Evolutionary conservation across 2,329 filamentous ascomycete species (phyloP), one percentile per base, ranked within the genome.

Genomic region (Penicillium sp.): DNA sequence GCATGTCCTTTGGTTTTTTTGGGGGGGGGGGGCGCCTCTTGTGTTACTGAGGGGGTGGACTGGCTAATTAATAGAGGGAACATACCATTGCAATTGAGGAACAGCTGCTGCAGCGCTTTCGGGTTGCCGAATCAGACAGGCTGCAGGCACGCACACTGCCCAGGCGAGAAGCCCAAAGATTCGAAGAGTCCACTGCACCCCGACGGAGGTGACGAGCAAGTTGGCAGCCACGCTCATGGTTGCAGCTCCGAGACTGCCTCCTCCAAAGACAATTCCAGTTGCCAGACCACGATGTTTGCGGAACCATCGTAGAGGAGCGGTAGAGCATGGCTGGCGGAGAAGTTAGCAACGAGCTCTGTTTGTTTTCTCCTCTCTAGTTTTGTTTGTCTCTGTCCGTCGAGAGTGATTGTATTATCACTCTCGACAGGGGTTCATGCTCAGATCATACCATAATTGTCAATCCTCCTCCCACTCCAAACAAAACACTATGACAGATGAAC

Each of bases 401-500:
- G 18, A 18, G 18, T 18, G 18, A 2, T 18, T 18, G 18, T 1
- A 3, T 18, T 18, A 18, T 18, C 18, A 18, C 18, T 18, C 18
- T 18, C 18, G 5, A 38, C 36, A 8, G 36, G n/a, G 3, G n/a
- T 8, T 4, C 5, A 9, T 18, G 8, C 24, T 18, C 24, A 18
- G n/a, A 32, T 38, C 47, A 46, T 46, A 49, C 47, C 47, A 49
- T 28, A 29, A 49, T 46, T 5, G 43, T 49, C 39, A 49, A 46
- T n/a, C 47, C 47, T 46, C 47, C 47, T 41, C 47, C 47, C 18
- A 49, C 39, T 34, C 47, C 47, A 43, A 49, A 49, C 9, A 49
- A 18, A 8, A 49, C 47, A 13, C 47, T 42, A 39, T 49, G 47
- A 26, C 47, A 49, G 28, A 49, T 46, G 39, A 49, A 49, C 9